Conservation (phyloP, 1,284 basidiomycete genomes). For the Volvariella volvacea region DNA sequence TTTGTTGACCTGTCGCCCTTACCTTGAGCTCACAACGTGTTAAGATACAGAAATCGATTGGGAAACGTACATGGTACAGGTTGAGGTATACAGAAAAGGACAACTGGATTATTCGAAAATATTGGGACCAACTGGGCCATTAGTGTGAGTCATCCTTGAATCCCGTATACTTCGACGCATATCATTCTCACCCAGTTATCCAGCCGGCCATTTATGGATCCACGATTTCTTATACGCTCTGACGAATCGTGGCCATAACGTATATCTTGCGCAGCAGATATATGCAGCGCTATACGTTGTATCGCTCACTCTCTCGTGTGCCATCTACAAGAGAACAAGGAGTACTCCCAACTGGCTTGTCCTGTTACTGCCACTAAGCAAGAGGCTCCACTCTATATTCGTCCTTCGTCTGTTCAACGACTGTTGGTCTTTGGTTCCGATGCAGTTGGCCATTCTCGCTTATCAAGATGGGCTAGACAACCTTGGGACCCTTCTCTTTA, state of each 20-base stretch:
- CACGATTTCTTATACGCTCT: slow-evolving; percentile 70
- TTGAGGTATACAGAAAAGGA: slow-evolving; percentile 73
- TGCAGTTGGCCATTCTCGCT: slow-evolving; percentile 56
- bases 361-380: slow-evolving; percentile 78
- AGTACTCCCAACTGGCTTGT: slow-evolving; percentile 76
- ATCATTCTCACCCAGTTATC: slow-evolving; percentile 60
- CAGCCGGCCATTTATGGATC: slow-evolving; percentile 87
- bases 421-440: slow-evolving; percentile 71
- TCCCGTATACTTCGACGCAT: neutral
- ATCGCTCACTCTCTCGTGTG: slow-evolving; percentile 59
- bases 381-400: slow-evolving; percentile 92
- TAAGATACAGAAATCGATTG: slow-evolving; percentile 99
- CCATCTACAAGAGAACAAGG: slow-evolving; percentile 62
- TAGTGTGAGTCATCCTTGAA: slow-evolving; percentile 63
- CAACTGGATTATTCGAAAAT: slow-evolving; percentile 85
- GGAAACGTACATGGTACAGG: slow-evolving; percentile 88
- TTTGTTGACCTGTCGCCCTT: neutral
- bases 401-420: slow-evolving; percentile 94
- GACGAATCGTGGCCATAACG: slow-evolving; percentile 55
- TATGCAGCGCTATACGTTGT: slow-evolving; percentile 70
- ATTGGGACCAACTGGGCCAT: slow-evolving; percentile 86
- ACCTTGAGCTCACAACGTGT: slow-evolving; percentile 9
- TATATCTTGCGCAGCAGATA: slow-evolving; percentile 71
- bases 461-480: slow-evolving; percentile 56
- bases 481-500: slow-evolving; percentile 63